Evolutionary conservation across 1,284 basidiomycete species (phyloP).

Genomic region (Pyrrhoderma noxium): DNA sequence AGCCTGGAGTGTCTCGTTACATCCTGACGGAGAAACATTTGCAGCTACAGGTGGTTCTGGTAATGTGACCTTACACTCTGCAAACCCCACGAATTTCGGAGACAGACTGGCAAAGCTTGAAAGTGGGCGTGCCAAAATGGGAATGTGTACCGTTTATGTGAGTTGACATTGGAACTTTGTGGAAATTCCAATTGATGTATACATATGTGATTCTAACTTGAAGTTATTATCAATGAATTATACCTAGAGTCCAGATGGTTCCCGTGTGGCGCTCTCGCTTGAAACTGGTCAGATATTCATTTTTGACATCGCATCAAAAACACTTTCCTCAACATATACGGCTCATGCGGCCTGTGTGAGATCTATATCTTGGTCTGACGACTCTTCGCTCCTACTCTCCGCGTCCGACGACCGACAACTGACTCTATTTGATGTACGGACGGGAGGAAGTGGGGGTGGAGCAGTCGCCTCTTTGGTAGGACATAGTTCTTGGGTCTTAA

Average conservation of each 20-base stretch:
- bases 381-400: slow-evolving; percentile 67
- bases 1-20: slow-evolving; percentile 79
- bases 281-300: slow-evolving; percentile 79
- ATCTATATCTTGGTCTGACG: slow-evolving; percentile 76
- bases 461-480: slow-evolving; percentile 78
- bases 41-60: slow-evolving; percentile 75
- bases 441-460: slow-evolving; percentile 44
- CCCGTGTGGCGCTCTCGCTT: slow-evolving; percentile 66
- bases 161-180: slow-evolving; percentile 25
- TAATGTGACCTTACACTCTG: slow-evolving; percentile 61
- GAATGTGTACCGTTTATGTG: slow-evolving; percentile 75
- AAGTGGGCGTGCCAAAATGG: slow-evolving; percentile 73
- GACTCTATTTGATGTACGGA: slow-evolving; percentile 76
- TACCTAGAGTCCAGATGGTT: slow-evolving; percentile 83
- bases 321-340: slow-evolving; percentile 62
- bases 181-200: no score
- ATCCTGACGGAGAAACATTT: slow-evolving; percentile 65
- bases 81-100: slow-evolving; percentile 54
- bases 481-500: slow-evolving; percentile 83
- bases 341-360: slow-evolving; percentile 84
- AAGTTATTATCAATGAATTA: no score
- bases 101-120: slow-evolving; percentile 47
- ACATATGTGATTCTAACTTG: no score
- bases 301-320: slow-evolving; percentile 63
- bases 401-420: slow-evolving; percentile 86